Conservation (phyloP, 2,329 filamentous ascomycete genomes). For the Cercospora janseana region DNA sequence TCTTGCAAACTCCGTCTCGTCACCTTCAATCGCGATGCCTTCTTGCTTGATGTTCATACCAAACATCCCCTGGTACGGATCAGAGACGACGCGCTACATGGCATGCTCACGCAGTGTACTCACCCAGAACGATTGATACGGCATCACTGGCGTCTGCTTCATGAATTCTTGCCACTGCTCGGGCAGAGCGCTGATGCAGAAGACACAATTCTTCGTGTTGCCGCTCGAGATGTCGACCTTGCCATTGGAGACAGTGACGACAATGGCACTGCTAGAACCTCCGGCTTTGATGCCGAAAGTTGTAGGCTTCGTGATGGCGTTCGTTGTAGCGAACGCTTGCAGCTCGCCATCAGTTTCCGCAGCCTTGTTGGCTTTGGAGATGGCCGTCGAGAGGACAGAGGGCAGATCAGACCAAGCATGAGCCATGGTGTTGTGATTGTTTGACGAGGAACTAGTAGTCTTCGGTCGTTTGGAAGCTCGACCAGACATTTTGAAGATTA, state of each 20-base stretch:
- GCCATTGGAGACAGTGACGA: constrained; percentile 35
- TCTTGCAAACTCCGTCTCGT: constrained; percentile 46
- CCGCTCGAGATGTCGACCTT: constrained; percentile 31
- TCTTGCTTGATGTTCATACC: constrained; percentile 52
- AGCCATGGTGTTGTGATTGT: constrained; percentile 19
- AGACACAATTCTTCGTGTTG: constrained; percentile 31
- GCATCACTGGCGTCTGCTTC: constrained; percentile 44
- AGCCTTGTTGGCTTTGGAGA: constrained; percentile 33
- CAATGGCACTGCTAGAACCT: constrained; percentile 31
- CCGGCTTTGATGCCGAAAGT: constrained; percentile 38
- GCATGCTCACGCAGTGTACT: constrained; percentile 21
- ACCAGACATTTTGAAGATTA: constrained; percentile 16
- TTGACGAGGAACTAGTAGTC: constrained; percentile 14
- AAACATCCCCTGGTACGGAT: constrained; percentile 34
- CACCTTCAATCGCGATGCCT: constrained; percentile 49
- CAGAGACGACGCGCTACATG: constrained; percentile 7
- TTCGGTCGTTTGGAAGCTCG: constrained; percentile 24
- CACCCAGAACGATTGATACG: constrained; percentile 50
- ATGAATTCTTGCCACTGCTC: constrained; percentile 51
- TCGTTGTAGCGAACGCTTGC: constrained; percentile 34
- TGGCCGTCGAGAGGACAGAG: constrained; percentile 25
- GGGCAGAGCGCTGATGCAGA: constrained; percentile 44
- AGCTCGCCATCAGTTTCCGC: constrained; percentile 33
- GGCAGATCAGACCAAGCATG: constrained; percentile 36
- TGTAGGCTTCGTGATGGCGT: constrained; percentile 32